Evolutionary conservation across 2,329 filamentous ascomycete genomes (phyloP), one percentile per base, ranked within the genome.

Genomic region (Aspergillus ruber): DNA sequence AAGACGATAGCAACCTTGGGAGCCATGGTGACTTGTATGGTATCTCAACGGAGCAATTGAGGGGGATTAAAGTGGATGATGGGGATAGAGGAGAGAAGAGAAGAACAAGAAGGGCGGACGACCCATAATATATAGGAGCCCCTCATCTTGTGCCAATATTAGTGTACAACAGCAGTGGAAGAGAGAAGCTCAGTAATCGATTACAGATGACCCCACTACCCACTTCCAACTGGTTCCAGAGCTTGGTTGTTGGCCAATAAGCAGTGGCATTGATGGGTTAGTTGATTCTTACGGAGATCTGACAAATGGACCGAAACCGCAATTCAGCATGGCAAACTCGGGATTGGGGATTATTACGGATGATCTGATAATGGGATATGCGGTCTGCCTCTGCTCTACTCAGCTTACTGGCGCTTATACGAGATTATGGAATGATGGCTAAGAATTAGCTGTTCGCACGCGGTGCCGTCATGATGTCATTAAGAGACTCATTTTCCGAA

Each of bases 1-100:
- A 83, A 94, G 69, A 95, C 82, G 73, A 95, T 93, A 61, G 90
- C 90, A 67, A 95, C 81, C 78, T 88, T 94, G 71, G 88, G 87
- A 74, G 87, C 88, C 89, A 95, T 94, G 63, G 62, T 79, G 76
- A 64, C 53, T 48, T 54, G 48, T 50, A 44, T 40, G 21, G 20
- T 25, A 33, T 35, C 12, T 23, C 23, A 29, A 35, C 17, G 29
- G 36, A 29, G 27, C 27, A 33, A 39, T 25, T 43, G 41, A 32
- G 13, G n/a, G 44, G 43, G 47, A 42, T 39, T 21, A 39, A 49
- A 32, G 10, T 39, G 25, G 27, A 43, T 42, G 10, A 29, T 29
- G 25, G 41, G 23, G 41, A 39, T 23, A 9, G 43, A 47, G 40
- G 35, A 41, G 32, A 35, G 49, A 41, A 18, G 33, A 45, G n/a